These are phyloP conservation scores for Fusarium staphyleae DNA, from an alignment of 2,329 filamentous ascomycete genomes.

Conservation along the genomic window DNA sequence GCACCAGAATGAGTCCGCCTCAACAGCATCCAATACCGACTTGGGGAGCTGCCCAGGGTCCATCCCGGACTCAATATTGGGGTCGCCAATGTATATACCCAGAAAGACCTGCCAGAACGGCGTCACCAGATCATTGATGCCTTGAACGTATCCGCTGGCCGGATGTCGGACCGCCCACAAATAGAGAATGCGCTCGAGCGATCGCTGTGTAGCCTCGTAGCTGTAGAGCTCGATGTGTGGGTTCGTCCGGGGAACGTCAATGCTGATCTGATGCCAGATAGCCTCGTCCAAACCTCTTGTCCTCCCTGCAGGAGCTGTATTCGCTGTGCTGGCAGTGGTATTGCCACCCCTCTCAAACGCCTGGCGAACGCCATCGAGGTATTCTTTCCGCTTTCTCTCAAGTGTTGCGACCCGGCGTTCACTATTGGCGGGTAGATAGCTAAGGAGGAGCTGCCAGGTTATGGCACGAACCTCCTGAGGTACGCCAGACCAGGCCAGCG, in stretches of 20 bases:
- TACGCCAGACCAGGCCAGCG: constrained; percentile 91
- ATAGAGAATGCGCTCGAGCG: constrained; percentile 92
- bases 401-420: constrained; percentile 89
- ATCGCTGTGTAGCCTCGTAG: constrained; percentile 94
- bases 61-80: constrained; percentile 92
- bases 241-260: constrained; percentile 95
- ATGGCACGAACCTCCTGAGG: constrained; percentile 96
- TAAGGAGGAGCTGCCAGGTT: constrained; percentile 97
- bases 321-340: constrained; percentile 53
- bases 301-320: constrained; percentile 51
- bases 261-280: constrained; percentile 99
- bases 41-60: constrained; percentile 93
- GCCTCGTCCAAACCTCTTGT: constrained; percentile 84
- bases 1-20: constrained; percentile 98
- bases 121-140: constrained; percentile 97
- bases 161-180: constrained; percentile 98
- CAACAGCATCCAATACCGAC: constrained; percentile 91
- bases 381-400: constrained; percentile 95
- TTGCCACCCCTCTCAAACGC: constrained; percentile 71
- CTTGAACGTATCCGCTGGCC: constrained; percentile 96
- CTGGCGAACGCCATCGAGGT: constrained; percentile 86
- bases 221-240: constrained; percentile 94
- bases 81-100: constrained; percentile 92
- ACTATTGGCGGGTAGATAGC: constrained; percentile 95
- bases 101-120: constrained; percentile 99